phyloP scores from a whole-genome alignment of 306 rosid species.

The Quercus agrifolia region DNA sequence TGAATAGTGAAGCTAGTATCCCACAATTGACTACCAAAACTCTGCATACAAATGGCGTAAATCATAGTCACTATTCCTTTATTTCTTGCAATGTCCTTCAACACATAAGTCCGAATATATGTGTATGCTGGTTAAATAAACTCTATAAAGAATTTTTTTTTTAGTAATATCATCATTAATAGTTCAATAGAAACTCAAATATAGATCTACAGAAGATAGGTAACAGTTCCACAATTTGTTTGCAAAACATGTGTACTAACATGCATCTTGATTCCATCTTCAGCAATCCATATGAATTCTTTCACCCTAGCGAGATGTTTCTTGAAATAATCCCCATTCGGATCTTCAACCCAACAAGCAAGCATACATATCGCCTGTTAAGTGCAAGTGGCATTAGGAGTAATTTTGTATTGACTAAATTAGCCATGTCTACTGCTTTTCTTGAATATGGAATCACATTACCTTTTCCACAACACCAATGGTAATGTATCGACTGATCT shows the following conservation, averaged over 20 bases:
- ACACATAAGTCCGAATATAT: too few relatives aligned
- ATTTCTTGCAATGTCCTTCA: too few relatives aligned
- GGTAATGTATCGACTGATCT: conserved; percentile 27
- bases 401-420: not conserved
- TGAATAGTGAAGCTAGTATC: conserved; percentile 28
- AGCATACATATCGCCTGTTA: conserved; percentile 33
- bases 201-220: not conserved
- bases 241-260: conserved; percentile 14
- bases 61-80: not conserved
- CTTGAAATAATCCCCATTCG: conserved; percentile 29
- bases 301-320: conserved; percentile 32
- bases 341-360: conserved; percentile 46
- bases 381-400: not conserved
- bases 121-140: too few relatives aligned
- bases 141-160: too few relatives aligned
- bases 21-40: conserved; percentile 50
- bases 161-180: too few relatives aligned
- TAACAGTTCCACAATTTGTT: not conserved
- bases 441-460: not conserved
- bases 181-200: too few relatives aligned
- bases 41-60: conserved; percentile 22
- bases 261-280: conserved; percentile 41
- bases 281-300: conserved; percentile 35
- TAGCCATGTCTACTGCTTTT: not conserved
- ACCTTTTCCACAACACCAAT: conserved; percentile 41